Percentiles rank a stretch among this genome's conserved stretches.
Evolutionary conservation across 352 stramenopile genomes (phyloP).

Genomic region (Globisporangium polare): DNA sequence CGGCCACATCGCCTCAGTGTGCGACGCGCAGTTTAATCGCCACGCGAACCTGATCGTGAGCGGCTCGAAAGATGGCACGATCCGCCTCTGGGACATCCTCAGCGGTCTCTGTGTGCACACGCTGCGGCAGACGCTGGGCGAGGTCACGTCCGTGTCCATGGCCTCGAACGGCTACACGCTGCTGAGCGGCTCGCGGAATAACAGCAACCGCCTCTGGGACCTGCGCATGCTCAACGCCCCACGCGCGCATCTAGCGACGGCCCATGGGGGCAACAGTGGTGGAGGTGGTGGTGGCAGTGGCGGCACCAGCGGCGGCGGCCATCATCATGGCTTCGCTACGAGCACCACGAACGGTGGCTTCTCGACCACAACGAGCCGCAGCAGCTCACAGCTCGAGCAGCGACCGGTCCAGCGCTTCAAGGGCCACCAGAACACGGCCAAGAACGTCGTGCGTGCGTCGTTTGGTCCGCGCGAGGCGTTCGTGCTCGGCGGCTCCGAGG

Average conservation of each 20-base stretch:
- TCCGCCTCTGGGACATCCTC: conserved; percentile 86
- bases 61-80: conserved; percentile 82
- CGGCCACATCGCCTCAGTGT: conserved; percentile 77
- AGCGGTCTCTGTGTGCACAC: conserved; percentile 86
- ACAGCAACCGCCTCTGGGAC: conserved; percentile 87
- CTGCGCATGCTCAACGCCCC: conserved; percentile 82
- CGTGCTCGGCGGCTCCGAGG: conserved; percentile 82
- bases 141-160: conserved; percentile 86
- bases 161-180: conserved; percentile 77
- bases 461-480: conserved; percentile 85
- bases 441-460: conserved; percentile 83
- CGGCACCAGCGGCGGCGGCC: not conserved
- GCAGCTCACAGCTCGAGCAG: conserved; percentile 35
- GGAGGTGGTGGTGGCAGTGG: conserved; percentile 5
- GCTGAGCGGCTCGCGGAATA: conserved; percentile 82
- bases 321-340: conserved; percentile 4
- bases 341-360: conserved; percentile 6
- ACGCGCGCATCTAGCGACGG: conserved; percentile 47
- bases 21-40: conserved; percentile 85
- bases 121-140: conserved; percentile 75
- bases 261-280: conserved; percentile 1
- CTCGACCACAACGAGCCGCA: conserved; percentile 17
- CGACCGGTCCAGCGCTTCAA: conserved; percentile 84
- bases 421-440: conserved; percentile 87
- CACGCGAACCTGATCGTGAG: conserved; percentile 86